A percentile compares a stretch with the other conserved stretches of the same genome.
Conservation (phyloP, 768 basidiomycete species). For the Punctularia strigosozonata region DNA sequence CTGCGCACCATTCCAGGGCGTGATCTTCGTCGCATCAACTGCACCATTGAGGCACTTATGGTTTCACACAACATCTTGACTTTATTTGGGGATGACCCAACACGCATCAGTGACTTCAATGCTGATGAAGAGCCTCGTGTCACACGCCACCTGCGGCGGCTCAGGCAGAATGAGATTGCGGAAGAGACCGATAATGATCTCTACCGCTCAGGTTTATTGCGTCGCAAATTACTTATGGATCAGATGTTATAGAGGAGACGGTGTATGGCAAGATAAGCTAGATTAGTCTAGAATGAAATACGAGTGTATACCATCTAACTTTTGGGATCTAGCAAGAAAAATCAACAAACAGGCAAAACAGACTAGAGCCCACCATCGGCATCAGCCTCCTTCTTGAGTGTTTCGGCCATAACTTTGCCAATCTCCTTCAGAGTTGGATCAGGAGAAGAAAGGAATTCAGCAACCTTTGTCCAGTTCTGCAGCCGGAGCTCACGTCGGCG, state of each 20-base stretch:
- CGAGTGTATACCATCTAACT: not conserved
- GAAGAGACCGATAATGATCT: slow-evolving; percentile 6
- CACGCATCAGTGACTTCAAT: slow-evolving; percentile 6
- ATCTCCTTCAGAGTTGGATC: not conserved
- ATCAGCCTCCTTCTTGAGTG: not conserved
- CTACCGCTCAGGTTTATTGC: slow-evolving; percentile 8
- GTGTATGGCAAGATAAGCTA: too few species aligned
- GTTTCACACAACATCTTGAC: slow-evolving; percentile 7
- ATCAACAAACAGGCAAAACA: not conserved
- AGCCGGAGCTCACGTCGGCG: not conserved
- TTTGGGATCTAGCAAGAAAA: not conserved
- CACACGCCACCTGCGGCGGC: not conserved
- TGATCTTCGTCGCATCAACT: slow-evolving; percentile 2
- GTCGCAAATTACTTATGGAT: slow-evolving; percentile 8
- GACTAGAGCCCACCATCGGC: not conserved
- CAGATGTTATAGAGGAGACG: too few species aligned
- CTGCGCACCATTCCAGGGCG: slow-evolving; percentile 7
- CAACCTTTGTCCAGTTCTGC: not conserved
- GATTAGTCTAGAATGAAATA: not conserved
- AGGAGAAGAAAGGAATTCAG: not conserved
- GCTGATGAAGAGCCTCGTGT: slow-evolving; percentile 7
- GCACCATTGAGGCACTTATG: slow-evolving; percentile 3
- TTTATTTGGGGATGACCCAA: slow-evolving; percentile 6
- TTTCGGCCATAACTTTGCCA: not conserved
- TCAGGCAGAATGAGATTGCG: not conserved